Base-by-base conservation (phyloP, 495 filamentous ascomycete genomes). In the Cercophora samala region DNA sequence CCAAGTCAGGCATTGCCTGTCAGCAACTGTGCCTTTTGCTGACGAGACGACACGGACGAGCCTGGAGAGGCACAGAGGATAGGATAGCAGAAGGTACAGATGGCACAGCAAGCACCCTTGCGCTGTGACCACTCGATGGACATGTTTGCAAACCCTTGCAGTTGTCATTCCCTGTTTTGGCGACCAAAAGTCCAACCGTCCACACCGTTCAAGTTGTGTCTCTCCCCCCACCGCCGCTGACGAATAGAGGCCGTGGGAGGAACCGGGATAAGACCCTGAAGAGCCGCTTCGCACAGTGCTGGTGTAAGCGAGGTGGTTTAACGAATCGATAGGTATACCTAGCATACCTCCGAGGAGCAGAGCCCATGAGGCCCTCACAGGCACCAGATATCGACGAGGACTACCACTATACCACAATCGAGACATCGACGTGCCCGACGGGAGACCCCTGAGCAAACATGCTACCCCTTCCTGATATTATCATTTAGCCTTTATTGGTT, bases 211-310 rank as follows among this genome's bases (percentile, higher is more conserved):
- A n/a, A n/a, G n/a, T n/a, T 46, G 15, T 46, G 37, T 46, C 37
- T 46, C 37, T 46, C 15, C 53, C 53, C 53, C 53, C 4, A 21
- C 53, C 53, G 19, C n/a, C n/a, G 53, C 53, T 56, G 53, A 56
- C 53, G 53, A 56, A 56, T 56, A 5, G 22, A 23, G 8, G 4
- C n/a, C n/a, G n/a, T 9, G 53, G 22, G 53, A 23, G 22, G 53
- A 23, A 23, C 53, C 53, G 53, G 53, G 53, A 56, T 56, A 56
- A 23, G 53, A 56, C 53, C 53, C 53, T 56, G 53, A 56, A 56
- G 17, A 56, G n/a, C n/a, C 22, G 53, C n/a, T 19, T 56, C 53
- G 53, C 53, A 56, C 53, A 21, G 53, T 56, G 53, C 22, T 46
- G 37, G 37, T 18, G 37, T 46, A 46, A 9, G 37, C 37, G 37